Conservation (phyloP, 2,329 filamentous ascomycete species). For the Fusarium tupiense region DNA sequence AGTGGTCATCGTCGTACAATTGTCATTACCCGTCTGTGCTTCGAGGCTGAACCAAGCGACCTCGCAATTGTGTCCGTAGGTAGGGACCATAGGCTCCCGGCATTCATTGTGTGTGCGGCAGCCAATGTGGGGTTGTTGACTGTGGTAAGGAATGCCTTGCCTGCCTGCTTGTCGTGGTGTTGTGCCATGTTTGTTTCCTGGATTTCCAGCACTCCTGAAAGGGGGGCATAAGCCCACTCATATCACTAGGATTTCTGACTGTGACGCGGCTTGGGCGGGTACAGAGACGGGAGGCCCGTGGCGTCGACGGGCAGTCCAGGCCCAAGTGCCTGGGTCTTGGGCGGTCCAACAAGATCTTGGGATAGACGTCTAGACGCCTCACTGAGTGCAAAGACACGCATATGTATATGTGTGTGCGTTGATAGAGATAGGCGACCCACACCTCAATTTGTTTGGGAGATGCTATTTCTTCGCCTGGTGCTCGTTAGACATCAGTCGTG, state of each 20-base stretch:
- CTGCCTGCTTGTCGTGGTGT: slow-evolving; percentile 1
- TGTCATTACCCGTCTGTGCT: slow-evolving; percentile 5
- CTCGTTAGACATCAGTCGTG: slow-evolving; percentile 7
- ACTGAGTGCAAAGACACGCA: slow-evolving; percentile 8
- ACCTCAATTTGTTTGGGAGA: not conserved
- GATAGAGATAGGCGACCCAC: not conserved
- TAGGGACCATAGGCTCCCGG: slow-evolving; percentile 15
- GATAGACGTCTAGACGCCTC: slow-evolving; percentile 24
- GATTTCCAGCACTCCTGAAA: slow-evolving; percentile 18
- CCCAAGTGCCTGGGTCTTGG: slow-evolving; percentile 38
- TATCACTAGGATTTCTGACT: slow-evolving; percentile 25
- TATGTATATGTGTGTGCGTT: not conserved
- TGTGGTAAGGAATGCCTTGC: slow-evolving; percentile 29
- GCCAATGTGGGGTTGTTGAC: slow-evolving; percentile 22
- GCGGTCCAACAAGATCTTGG: slow-evolving; percentile 20
- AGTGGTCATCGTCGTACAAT: not conserved
- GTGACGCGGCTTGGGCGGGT: slow-evolving; percentile 40
- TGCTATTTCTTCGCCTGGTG: not conserved
- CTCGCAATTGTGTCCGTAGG: not conserved
- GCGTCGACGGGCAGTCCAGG: slow-evolving; percentile 42
- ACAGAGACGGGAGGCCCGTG: slow-evolving; percentile 40
- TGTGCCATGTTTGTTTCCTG: slow-evolving; percentile 21
- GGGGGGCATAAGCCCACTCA: slow-evolving; percentile 24
- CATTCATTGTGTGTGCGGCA: slow-evolving; percentile 32
- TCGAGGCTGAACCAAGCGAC: slow-evolving; percentile 16